Conservation (phyloP, 2,329 filamentous ascomycete genomes). For the Trichophyton verrucosum region DNA sequence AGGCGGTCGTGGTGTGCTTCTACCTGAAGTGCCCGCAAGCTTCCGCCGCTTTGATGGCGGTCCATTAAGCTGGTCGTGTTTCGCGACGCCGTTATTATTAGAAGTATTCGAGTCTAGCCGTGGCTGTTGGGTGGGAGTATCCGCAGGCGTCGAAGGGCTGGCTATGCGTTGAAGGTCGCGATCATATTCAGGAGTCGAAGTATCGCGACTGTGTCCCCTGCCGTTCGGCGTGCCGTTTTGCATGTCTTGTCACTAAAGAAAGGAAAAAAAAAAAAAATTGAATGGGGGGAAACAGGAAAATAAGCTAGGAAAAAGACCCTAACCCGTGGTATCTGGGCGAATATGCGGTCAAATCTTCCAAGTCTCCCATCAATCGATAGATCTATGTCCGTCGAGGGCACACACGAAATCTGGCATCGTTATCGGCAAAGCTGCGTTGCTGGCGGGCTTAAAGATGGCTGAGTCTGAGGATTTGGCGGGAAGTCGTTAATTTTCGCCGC, state of each 20-base stretch:
- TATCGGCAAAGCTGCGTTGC: constrained; percentile 31
- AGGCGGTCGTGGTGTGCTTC: constrained; percentile 29
- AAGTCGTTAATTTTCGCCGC: constrained; percentile 28
- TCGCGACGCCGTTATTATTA: background rate
- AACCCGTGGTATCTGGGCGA: constrained; percentile 37
- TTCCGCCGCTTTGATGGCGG: constrained; percentile 36
- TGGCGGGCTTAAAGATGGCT: constrained; percentile 24
- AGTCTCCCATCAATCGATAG: constrained; percentile 33
- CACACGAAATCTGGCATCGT: constrained; percentile 34
- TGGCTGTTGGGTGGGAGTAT: constrained; percentile 4
- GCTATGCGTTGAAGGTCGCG: constrained; percentile 14
- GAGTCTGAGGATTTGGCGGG: constrained; percentile 23
- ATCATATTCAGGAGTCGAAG: constrained; percentile 23
- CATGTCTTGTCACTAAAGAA: constrained; percentile 33
- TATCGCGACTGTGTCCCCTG: constrained; percentile 30
- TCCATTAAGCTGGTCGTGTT: constrained; percentile 14
- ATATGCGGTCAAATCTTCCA: constrained; percentile 23
- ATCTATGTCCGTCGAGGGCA: constrained; percentile 19
- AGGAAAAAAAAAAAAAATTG: constrained; percentile 13
- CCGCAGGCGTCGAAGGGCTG: background rate
- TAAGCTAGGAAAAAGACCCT: constrained; percentile 16
- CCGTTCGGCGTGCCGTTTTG: constrained; percentile 35
- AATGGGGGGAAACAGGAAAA: constrained; percentile 28
- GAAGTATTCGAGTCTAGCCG: constrained; percentile 7
- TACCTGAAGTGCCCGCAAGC: constrained; percentile 27